Conservation (phyloP, 176 grass and related monocot genomes). For the Sorghum bicolor region Sorghum_bicolor_NCBIv3 NC_012873.2:1580501-1581000, state of each 20-base stretch:
- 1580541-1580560: conserved; percentile 30
- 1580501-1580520: conserved; percentile 78
- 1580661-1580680: background rate
- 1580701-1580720: conserved; percentile 7
- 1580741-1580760: conserved; percentile 65
- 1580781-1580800: conserved; percentile 78
- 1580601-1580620: conserved; percentile 48
- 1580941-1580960: background rate
- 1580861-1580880: conserved; percentile 85
- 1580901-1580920: conserved; percentile 9
- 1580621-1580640: background rate
- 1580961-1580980: conserved; percentile 35
- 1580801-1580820: conserved; percentile 82
- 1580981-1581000: conserved; percentile 70
- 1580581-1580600: conserved; percentile 82
- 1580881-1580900: conserved; percentile 52
- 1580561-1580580: conserved; percentile 71
- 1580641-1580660: background rate
- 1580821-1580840: conserved; percentile 54
- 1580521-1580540: conserved; percentile 58
- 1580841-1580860: conserved; percentile 77
- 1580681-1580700: background rate
- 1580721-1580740: conserved; percentile 78
- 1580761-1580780: conserved; percentile 84
- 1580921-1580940: background rate